Base-by-base conservation (phyloP, 495 filamentous ascomycete genomes). In the Penicillium tannophilum region DNA sequence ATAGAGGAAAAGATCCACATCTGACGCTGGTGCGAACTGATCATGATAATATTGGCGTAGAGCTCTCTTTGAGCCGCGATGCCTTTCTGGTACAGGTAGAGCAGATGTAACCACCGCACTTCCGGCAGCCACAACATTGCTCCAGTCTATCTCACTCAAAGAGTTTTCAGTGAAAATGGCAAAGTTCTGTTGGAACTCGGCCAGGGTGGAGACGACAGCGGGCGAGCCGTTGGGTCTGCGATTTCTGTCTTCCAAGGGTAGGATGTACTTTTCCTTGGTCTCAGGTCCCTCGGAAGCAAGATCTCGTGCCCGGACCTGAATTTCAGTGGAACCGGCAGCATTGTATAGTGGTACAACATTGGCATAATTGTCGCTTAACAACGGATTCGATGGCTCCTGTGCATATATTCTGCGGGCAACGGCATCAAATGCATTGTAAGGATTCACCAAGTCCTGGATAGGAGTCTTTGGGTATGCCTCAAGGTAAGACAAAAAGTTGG, bases 1-100 rank as follows among this genome's bases (percentile, higher is more conserved):
- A 62, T 92, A 90, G 19, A 95, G 65, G 71, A 93, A 95, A 17
- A 95, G 77, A 70, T 95, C 90, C 26, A 95, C 88, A 71, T 95
- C 91, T 3, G 89, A 92, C 1, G 90, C 89, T 0, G 90, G 90
- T 6, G 87, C 86, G 63, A 93, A 84, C 55, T 85, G 81, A 60
- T 93, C 84, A 62, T 95, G 84, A 61, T 93, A 95, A 68, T 88
- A 93, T 42, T 89, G 75, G 39, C 90, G 85, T 59, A 76, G 60
- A 9, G 65, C 72, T 58, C 83, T 80, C 77, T 90, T 91, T 17
- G 86, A 87, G 20, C 76, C 69, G 39, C 73, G 81, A 68, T 87
- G 83, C 59, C 87, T 67, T 0, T 83, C 72, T 0, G 90, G 90
- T 30, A 93, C 86, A 1, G 89, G 88, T 1, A 93, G 72, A 12